Percentiles rank a stretch among this genome's conserved stretches.
These are phyloP conservation scores for Candida germanica DNA, from an alignment of 805 yeast genomes.

Conservation along the genomic window DNA sequence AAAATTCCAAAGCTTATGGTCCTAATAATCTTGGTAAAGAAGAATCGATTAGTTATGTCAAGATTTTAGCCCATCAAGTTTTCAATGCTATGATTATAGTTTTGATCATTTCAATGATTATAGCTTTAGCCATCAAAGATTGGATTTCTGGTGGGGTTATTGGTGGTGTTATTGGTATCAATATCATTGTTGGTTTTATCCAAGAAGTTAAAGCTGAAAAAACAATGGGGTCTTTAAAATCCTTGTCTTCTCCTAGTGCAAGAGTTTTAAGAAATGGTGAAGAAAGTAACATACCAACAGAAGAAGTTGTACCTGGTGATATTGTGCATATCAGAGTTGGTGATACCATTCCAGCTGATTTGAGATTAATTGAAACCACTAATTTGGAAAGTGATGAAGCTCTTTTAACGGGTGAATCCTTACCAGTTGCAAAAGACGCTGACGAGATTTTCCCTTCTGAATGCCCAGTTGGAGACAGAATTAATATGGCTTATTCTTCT, in stretches of 20 bases:
- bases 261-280: constrained; percentile 60
- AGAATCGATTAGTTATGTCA: constrained; percentile 48
- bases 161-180: constrained; percentile 60
- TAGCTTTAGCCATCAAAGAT: constrained; percentile 69
- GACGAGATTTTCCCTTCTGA: constrained; percentile 25
- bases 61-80: constrained; percentile 61
- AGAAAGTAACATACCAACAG: constrained; percentile 55
- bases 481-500: constrained; percentile 69
- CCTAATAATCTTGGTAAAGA: constrained; percentile 61
- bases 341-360: constrained; percentile 74
- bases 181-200: constrained; percentile 62
- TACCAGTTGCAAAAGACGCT: constrained; percentile 58
- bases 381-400: constrained; percentile 75
- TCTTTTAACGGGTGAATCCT: constrained; percentile 61
- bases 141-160: constrained; percentile 85
- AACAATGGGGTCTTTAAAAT: constrained; percentile 71
- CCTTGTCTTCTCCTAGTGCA: constrained; percentile 70
- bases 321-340: constrained; percentile 62
- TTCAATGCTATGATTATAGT: constrained; percentile 80
- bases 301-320: constrained; percentile 73
- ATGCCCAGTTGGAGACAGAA: constrained; percentile 69
- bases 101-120: constrained; percentile 62
- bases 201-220: constrained; percentile 76
- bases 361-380: constrained; percentile 53
- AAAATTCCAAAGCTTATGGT: constrained; percentile 42